Conservation (phyloP, 768 basidiomycete species). For the Pholiota microspora region DNA sequence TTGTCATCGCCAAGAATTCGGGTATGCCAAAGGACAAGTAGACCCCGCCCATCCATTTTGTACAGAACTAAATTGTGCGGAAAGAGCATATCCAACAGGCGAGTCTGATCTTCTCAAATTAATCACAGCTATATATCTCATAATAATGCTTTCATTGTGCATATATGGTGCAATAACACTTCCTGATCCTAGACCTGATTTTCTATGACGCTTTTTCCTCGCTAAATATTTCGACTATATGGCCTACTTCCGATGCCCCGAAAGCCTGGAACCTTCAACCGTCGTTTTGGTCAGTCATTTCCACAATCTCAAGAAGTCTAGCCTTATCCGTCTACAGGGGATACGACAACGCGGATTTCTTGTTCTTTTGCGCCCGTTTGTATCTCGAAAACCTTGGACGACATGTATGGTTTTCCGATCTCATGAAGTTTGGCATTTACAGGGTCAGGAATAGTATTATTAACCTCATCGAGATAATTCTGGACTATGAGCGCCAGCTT, state of each 20-base stretch:
- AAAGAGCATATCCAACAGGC: neutral
- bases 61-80: neutral
- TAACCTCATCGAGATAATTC: neutral
- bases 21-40: neutral
- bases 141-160: too few relatives aligned
- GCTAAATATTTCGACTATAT: neutral
- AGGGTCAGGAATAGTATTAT: neutral
- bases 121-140: neutral
- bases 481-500: neutral
- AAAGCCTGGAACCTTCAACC: neutral
- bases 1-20: neutral
- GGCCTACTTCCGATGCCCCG: neutral
- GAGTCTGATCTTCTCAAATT: neutral
- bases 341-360: neutral
- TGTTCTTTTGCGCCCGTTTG: slow-evolving; percentile 2
- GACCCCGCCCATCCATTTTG: neutral
- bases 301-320: neutral
- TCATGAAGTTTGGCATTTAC: neutral
- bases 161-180: neutral
- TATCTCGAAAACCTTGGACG: neutral
- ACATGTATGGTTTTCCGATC: neutral
- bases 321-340: neutral
- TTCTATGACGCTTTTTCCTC: neutral
- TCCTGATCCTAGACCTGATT: neutral
- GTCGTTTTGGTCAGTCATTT: neutral